A percentile compares a stretch with the other conserved stretches of the same genome.
phyloP scores from a whole-genome alignment of 2,329 filamentous ascomycete species.

The Aspergillus pseudoviridinutans region DNA sequence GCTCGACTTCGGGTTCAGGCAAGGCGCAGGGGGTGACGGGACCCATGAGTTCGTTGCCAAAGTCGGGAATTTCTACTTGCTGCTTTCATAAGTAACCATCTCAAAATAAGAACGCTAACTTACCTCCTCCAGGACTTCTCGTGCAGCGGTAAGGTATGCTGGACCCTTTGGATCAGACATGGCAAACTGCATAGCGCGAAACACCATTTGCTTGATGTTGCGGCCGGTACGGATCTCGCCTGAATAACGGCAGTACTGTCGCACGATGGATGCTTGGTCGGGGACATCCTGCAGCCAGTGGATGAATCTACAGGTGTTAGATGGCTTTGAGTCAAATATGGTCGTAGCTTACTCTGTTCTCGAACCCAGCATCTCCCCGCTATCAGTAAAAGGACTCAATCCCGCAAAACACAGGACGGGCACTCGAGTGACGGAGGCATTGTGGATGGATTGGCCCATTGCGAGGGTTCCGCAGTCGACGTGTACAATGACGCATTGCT shows the following conservation, averaged over 20 bases:
- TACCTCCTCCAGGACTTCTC: conserved; percentile 80
- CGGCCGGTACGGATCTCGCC: conserved; percentile 76
- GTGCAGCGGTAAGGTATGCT: conserved; percentile 70
- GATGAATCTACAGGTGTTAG: conserved; percentile 50
- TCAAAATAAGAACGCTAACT: conserved; percentile 36
- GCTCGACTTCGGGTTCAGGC: conserved; percentile 25
- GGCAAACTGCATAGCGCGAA: conserved; percentile 75
- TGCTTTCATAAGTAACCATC: background rate
- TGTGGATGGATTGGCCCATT: conserved; percentile 72
- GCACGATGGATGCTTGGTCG: conserved; percentile 71
- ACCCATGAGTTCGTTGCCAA: conserved; percentile 10
- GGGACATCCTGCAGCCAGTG: conserved; percentile 80
- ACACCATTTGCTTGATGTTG: conserved; percentile 84
- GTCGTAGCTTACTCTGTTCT: conserved; percentile 57
- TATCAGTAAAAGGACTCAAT: conserved; percentile 67
- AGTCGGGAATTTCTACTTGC: background rate
- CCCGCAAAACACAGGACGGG: conserved; percentile 74
- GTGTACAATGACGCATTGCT: conserved; percentile 64
- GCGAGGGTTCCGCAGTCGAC: conserved; percentile 77
- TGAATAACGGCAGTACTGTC: conserved; percentile 78
- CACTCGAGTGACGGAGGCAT: conserved; percentile 66
- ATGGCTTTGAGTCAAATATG: background rate
- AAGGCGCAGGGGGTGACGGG: conserved; percentile 10
- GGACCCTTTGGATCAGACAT: conserved; percentile 70
- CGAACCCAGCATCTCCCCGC: conserved; percentile 68